Conservation (phyloP, 164 flowering plant species). For the Berberis thunbergii region DNA sequence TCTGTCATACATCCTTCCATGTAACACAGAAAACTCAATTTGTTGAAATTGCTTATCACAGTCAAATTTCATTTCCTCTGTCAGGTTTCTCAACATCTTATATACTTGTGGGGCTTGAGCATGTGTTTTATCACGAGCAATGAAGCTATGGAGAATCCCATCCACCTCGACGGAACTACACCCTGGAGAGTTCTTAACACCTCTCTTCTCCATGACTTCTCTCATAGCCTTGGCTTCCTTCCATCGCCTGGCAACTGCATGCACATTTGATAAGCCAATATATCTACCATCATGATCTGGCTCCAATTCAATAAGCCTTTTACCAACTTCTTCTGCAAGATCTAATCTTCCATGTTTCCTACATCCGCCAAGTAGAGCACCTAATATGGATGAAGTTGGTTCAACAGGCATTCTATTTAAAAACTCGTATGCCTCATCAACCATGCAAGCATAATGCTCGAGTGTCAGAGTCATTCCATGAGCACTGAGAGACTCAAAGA, state of each 20-base stretch:
- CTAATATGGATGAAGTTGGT: conserved; percentile 59
- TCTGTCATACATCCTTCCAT: too few relatives aligned
- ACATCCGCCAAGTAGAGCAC: conserved; percentile 54
- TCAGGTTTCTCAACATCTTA: conserved; percentile 14
- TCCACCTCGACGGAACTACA: conserved; percentile 54
- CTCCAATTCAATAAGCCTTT: conserved; percentile 63
- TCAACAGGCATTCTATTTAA: conserved; percentile 43
- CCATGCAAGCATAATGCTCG: conserved; percentile 73
- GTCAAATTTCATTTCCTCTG: conserved; percentile 15
- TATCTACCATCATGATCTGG: conserved; percentile 90
- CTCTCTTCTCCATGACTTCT: conserved; percentile 68
- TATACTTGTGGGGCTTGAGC: conserved; percentile 13
- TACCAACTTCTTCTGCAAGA: conserved; percentile 51
- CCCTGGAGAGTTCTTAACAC: conserved; percentile 75
- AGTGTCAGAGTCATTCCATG: conserved; percentile 33
- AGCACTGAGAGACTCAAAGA: conserved; percentile 46
- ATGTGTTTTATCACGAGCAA: conserved; percentile 54
- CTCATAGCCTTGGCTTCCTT: conserved; percentile 64
- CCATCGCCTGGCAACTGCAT: conserved; percentile 57
- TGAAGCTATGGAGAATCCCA: conserved; percentile 55
- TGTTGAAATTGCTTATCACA: not conserved
- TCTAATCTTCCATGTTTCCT: conserved; percentile 33
- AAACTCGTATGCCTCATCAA: conserved; percentile 66
- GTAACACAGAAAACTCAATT: too few relatives aligned
- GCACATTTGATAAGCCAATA: conserved; percentile 68